Conservation (phyloP, 2,329 filamentous ascomycete genomes). For the Sclerotinia sclerotiorum region DNA sequence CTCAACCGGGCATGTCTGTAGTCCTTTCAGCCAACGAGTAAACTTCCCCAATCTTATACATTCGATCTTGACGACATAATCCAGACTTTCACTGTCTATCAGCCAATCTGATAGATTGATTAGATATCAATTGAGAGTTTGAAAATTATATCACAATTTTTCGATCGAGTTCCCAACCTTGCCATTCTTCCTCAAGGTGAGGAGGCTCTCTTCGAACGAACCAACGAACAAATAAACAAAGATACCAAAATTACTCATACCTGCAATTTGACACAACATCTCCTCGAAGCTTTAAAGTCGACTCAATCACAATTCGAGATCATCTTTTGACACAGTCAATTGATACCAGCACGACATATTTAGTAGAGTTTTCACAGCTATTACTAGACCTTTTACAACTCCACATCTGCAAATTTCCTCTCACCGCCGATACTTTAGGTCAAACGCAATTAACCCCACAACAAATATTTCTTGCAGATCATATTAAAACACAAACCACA, state of each 20-base stretch:
- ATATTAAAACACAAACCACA: slow-evolving; percentile 23
- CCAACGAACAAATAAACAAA: not conserved
- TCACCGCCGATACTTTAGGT: slow-evolving; percentile 30
- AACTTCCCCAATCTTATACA: slow-evolving; percentile 54
- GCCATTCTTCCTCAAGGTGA: slow-evolving; percentile 10
- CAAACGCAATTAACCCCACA: slow-evolving; percentile 15
- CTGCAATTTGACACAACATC: not conserved
- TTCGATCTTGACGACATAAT: slow-evolving; percentile 68
- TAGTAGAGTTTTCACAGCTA: not conserved
- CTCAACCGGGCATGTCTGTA: slow-evolving; percentile 60
- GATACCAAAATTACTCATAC: not conserved
- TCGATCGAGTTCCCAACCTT: slow-evolving; percentile 36
- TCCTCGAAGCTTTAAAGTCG: not conserved
- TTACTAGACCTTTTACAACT: not conserved
- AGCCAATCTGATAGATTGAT: slow-evolving; percentile 28
- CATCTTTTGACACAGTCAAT: not conserved
- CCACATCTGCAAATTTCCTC: slow-evolving; percentile 4
- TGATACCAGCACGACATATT: not conserved
- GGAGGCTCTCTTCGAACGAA: slow-evolving; percentile 25
- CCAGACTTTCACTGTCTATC: slow-evolving; percentile 49
- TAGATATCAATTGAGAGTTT: slow-evolving; percentile 36
- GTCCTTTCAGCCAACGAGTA: slow-evolving; percentile 81
- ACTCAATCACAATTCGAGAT: not conserved
- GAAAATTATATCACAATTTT: slow-evolving; percentile 39
- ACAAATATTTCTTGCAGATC: slow-evolving; percentile 14